Evolutionary conservation across 2,329 filamentous ascomycete genomes (phyloP).

Genomic region (Aspergillus versicolor): DNA sequence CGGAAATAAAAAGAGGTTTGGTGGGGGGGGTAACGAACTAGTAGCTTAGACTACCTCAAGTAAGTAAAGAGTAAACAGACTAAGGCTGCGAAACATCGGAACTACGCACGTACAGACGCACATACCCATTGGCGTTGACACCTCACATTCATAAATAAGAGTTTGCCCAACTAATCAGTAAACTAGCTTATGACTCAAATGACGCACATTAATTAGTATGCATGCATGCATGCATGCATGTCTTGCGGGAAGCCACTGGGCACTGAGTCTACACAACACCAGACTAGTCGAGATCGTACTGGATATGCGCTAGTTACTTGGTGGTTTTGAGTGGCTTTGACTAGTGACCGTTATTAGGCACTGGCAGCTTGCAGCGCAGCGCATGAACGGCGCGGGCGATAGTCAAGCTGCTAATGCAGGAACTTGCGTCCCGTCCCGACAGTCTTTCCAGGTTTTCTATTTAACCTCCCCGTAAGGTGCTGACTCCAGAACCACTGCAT

Average conservation of each 20-base stretch:
- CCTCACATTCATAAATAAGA: not conserved
- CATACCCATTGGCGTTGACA: not conserved
- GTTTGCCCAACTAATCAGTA: no score
- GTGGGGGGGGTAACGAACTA: not conserved
- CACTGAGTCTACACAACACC: no score
- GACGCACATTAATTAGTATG: not conserved
- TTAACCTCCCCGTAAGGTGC: no score
- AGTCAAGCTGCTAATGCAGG: conserved; percentile 7
- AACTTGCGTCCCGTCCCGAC: not conserved
- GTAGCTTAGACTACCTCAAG: not conserved
- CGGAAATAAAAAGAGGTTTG: not conserved
- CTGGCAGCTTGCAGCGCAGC: not conserved
- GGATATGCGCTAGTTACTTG: not conserved
- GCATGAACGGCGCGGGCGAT: not conserved
- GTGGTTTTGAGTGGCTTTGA: not conserved
- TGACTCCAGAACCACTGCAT: no score
- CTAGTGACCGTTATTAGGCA: not conserved
- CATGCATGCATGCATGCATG: not conserved
- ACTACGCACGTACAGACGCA: not conserved
- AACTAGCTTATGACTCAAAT: not conserved
- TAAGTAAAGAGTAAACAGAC: not conserved
- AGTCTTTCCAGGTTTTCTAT: no score
- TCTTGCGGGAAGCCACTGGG: no score
- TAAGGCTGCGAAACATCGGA: not conserved
- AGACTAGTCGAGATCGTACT: not conserved